A percentile compares a stretch with the other conserved stretches of the same genome.
Conservation (phyloP, 306 rosid species). For the Ormosia emarginata region DNA sequence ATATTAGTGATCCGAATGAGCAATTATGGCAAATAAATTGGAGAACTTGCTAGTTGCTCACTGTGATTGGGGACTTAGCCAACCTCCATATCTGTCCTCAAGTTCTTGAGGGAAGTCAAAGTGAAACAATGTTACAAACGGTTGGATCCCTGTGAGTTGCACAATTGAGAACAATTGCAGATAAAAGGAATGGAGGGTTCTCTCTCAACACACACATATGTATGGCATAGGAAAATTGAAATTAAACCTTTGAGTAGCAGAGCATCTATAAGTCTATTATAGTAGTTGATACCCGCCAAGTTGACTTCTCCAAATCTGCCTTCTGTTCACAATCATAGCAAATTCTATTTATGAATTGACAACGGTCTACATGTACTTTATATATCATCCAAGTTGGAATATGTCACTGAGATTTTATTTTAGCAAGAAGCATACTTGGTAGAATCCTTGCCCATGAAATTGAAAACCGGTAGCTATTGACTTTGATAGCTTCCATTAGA, state of each 20-base stretch:
- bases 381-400: background rate
- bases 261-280: slow-evolving; percentile 48
- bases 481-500: slow-evolving; percentile 50
- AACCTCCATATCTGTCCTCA: slow-evolving; percentile 36
- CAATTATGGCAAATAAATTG: background rate
- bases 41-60: background rate
- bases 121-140: slow-evolving; percentile 51
- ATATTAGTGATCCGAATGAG: background rate
- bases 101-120: slow-evolving; percentile 46
- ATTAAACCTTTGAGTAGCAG: slow-evolving; percentile 50
- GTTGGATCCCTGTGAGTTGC: slow-evolving; percentile 39
- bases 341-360: slow-evolving; percentile 12
- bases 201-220: background rate
- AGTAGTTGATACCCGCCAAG: slow-evolving; percentile 47
- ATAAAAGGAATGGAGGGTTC: background rate
- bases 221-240: background rate
- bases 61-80: slow-evolving; percentile 48
- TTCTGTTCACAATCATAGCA: slow-evolving; percentile 33
- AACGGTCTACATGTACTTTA: background rate
- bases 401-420: background rate
- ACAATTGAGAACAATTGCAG: background rate
- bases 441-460: slow-evolving; percentile 79
- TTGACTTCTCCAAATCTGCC: slow-evolving; percentile 69
- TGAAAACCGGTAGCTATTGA: slow-evolving; percentile 68
- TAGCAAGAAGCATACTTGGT: slow-evolving; percentile 47